Conservation (phyloP, 208 protist genomes). For the Angomonas desouzai region DNA sequence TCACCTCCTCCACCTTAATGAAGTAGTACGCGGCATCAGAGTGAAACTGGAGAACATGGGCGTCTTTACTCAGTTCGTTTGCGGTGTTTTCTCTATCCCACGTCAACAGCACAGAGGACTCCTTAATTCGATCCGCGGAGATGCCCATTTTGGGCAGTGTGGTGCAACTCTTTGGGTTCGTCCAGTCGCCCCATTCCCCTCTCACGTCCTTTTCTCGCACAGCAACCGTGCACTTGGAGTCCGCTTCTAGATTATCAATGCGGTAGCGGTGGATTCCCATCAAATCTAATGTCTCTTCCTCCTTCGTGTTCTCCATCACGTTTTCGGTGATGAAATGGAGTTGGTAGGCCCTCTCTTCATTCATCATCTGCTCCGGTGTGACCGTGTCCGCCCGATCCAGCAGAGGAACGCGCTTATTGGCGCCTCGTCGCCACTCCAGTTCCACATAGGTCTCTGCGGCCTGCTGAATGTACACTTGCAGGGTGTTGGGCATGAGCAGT, state of each 20-base stretch:
- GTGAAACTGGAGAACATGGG: constrained; percentile 75
- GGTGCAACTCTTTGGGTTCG: constrained; percentile 65
- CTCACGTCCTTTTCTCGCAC: constrained; percentile 89
- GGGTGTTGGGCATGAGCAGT: constrained; percentile 90
- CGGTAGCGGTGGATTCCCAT: constrained; percentile 72
- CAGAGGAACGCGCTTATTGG: constrained; percentile 66
- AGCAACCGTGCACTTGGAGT: constrained; percentile 87
- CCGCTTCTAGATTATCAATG: constrained; percentile 65
- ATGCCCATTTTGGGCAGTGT: constrained; percentile 75
- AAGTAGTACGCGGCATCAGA: constrained; percentile 72
- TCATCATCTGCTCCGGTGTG: neutral
- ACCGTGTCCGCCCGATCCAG: constrained; percentile 46
- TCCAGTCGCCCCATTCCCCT: constrained; percentile 89
- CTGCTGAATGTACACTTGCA: constrained; percentile 87
- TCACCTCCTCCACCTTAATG: constrained; percentile 66
- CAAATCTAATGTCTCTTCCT: constrained; percentile 76
- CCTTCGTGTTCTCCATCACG: constrained; percentile 30
- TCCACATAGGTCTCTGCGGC: constrained; percentile 88
- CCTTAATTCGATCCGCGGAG: constrained; percentile 62
- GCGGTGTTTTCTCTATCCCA: constrained; percentile 60
- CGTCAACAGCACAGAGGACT: constrained; percentile 64
- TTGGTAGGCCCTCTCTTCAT: constrained; percentile 40
- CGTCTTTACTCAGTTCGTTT: constrained; percentile 84
- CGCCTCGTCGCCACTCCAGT: constrained; percentile 82
- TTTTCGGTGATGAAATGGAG: constrained; percentile 69